Base-by-base conservation (phyloP, 192 early-diverging fungal genomes). In the Podila epicladia region DNA sequence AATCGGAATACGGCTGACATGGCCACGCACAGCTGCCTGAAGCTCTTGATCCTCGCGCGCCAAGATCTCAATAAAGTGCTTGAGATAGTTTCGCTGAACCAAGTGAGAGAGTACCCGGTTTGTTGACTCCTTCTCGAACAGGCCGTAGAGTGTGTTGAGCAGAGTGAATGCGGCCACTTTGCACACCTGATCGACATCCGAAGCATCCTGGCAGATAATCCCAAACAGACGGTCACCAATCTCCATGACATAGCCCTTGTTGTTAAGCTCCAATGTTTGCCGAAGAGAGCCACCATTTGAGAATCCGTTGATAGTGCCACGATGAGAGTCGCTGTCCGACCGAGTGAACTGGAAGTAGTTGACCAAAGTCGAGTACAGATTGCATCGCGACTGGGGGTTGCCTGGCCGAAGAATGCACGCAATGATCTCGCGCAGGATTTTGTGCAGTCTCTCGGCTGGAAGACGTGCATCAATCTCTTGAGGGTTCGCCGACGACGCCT, bases 81-180 rank as follows among this genome's bases (percentile, higher is more conserved):
- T 85, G 69, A 83, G 84, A 71, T 83, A 84, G 84, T 88, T 92
- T 75, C 82, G 82, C 77, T 87, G 87, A 3, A 85, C 72, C 58
- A 85, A 24, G 58, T 79, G 73, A 20, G 88, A 75, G 33, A 90
- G 80, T 9, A 87, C 83, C 58, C 79, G 84, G 22, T 86, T 73
- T 9, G 77, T 83, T 32, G 78, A 49, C 48, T 87, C 86, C 32
- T 71, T 82, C 65, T 72, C 74, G 58, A 85, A 85, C 45, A 89
- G 75, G 22, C 85, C 71, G 12, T 87, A 88, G 6, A 99, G 75
- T 0, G 91, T 89, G 53, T 93, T 91, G 41, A 98, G 83, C 5
- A 93, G 79, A 9, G 88, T 89, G 65, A 96, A 96, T 0, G 97
- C 94, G 7, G 95, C 91, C 8, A 94, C 95, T 63, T 95, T 93